Evolutionary conservation across 371 early-diverging fungal genomes (phyloP).

Genomic region (Apophysomyces sp.): DNA sequence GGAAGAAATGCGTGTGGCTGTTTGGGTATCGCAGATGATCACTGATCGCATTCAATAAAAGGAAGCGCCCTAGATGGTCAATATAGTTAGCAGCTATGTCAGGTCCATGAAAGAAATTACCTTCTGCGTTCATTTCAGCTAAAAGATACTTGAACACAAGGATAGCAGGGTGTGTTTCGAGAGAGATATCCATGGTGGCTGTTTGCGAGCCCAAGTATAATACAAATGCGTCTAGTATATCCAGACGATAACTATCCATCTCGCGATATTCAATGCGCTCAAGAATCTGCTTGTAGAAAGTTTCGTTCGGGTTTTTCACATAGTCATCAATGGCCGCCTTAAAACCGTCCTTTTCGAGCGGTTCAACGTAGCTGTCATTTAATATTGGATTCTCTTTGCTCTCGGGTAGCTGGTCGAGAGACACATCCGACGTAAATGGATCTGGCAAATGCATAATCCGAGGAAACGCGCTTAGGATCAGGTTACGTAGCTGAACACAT

Average conservation of each 20-base stretch:
- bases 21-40: conserved; percentile 97
- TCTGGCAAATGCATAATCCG: conserved; percentile 92
- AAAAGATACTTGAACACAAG: conserved; percentile 79
- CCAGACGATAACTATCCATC: conserved; percentile 1
- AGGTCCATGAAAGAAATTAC: conserved; percentile 28
- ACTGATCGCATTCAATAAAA: conserved; percentile 85
- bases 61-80: conserved; percentile 72
- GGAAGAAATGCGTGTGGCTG: conserved; percentile 93
- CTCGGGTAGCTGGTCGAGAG: conserved; percentile 83
- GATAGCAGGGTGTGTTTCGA: conserved; percentile 65
- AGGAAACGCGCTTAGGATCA: conserved; percentile 94
- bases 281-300: conserved; percentile 31
- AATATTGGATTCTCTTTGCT: conserved; percentile 45
- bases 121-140: conserved; percentile 75
- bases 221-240: conserved; percentile 76
- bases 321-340: conserved; percentile 8
- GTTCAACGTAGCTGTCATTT: conserved; percentile 58
- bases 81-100: not conserved
- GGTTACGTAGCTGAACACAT: conserved; percentile 93
- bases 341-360: conserved; percentile 35
- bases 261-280: conserved; percentile 9
- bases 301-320: not conserved
- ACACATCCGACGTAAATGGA: conserved; percentile 91
- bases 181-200: conserved; percentile 46
- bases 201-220: conserved; percentile 81